Percentiles rank a stretch among this genome's conserved stretches.
These are phyloP conservation scores for Boletales sp. DNA, from an alignment of 768 basidiomycete species.

Conservation along the genomic window DNA sequence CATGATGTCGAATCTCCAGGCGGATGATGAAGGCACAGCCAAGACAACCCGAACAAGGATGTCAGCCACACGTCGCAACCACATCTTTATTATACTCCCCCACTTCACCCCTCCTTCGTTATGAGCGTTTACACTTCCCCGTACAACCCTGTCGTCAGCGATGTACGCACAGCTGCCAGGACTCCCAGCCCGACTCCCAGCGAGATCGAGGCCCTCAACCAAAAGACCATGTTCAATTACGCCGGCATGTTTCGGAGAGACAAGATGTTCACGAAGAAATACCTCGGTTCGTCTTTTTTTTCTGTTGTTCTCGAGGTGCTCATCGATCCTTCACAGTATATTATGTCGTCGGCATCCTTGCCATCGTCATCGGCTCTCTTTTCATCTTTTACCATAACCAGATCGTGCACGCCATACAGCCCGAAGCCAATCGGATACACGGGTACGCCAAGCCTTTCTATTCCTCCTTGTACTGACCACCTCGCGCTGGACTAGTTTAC, in stretches of 20 bases:
- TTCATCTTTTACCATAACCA: conserved; percentile 62
- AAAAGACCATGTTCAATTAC: conserved; percentile 43
- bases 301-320: not conserved
- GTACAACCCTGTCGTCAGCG: conserved; percentile 13
- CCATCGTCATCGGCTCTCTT: conserved; percentile 48
- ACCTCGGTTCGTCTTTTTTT: conserved; percentile 47
- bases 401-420: conserved; percentile 46
- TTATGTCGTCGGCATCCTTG: conserved; percentile 47
- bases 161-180: conserved; percentile 25
- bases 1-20: not conserved
- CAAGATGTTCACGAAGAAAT: conserved; percentile 55
- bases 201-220: conserved; percentile 44
- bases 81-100: no score
- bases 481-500: conserved; percentile 35
- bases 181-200: conserved; percentile 68
- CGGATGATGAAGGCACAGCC: no score
- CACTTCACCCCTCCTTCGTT: not conserved
- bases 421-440: conserved; percentile 45
- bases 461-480: not conserved
- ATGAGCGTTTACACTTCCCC: conserved; percentile 16
- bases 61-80: no score
- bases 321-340: conserved; percentile 29
- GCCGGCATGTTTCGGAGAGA: conserved; percentile 40
- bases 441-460: conserved; percentile 21
- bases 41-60: no score